Evolutionary conservation across 306 rosid species (phyloP).

Genomic region (Astragalus membranaceus): DNA sequence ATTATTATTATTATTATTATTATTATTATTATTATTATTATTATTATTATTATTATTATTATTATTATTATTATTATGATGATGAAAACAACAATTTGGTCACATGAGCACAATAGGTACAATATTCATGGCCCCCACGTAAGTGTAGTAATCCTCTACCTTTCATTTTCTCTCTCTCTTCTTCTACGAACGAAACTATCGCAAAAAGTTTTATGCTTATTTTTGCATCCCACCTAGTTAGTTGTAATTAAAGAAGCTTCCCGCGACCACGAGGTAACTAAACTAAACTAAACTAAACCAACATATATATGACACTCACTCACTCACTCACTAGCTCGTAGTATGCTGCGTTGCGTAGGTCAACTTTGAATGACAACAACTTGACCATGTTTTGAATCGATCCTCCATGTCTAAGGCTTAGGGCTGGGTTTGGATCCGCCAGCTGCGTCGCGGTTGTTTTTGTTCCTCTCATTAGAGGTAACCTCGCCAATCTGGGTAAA

Average conservation of each 20-base stretch:
- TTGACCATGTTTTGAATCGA: slow-evolving; percentile 2
- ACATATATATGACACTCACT: not conserved
- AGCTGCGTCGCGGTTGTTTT: not conserved
- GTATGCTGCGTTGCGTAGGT: slow-evolving; percentile 10
- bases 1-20: slow-evolving; percentile 5
- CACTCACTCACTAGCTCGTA: not conserved
- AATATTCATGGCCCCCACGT: slow-evolving; percentile 65
- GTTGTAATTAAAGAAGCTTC: slow-evolving; percentile 34
- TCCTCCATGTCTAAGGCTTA: slow-evolving; percentile 28
- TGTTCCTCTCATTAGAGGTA: slow-evolving; percentile 12
- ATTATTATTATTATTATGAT: not conserved
- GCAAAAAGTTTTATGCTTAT: slow-evolving; percentile 16
- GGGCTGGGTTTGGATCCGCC: slow-evolving; percentile 30
- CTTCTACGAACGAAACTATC: slow-evolving; percentile 17
- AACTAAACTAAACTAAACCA: slow-evolving; percentile 24
- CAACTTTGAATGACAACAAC: slow-evolving; percentile 30
- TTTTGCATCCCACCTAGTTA: not conserved
- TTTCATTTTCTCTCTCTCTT: not conserved
- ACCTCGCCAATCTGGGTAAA: slow-evolving; percentile 29
- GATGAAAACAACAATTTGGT: slow-evolving; percentile 65
- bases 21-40: too few relatives aligned
- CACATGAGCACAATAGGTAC: slow-evolving; percentile 55
- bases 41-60: too few relatives aligned
- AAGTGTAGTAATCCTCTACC: slow-evolving; percentile 41
- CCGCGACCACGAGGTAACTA: slow-evolving; percentile 19